Percentiles rank a stretch among this genome's conserved stretches.
Evolutionary conservation across 139 green algal species (phyloP).

Genomic region (Chlamydomonas asymmetrica): DNA sequence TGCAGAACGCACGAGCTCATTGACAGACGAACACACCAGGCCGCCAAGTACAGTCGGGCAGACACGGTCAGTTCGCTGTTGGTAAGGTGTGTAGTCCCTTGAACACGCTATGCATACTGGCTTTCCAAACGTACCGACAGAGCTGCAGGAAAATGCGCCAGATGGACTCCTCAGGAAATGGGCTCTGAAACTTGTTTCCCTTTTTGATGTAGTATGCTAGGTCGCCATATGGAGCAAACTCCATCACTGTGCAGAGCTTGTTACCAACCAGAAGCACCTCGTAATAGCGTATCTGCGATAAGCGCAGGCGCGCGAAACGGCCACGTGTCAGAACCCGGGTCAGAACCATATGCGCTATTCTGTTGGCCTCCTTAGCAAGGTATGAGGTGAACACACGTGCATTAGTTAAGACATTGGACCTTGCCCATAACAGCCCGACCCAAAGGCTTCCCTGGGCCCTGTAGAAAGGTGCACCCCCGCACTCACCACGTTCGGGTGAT

Average conservation of each 20-base stretch:
- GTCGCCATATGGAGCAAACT: conserved; percentile 75
- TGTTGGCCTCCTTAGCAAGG: too few species aligned
- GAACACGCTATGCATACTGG: too few species aligned
- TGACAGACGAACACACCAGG: too few species aligned
- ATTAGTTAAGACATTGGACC: neutral
- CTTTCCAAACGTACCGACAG: conserved; percentile 16
- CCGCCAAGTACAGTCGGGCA: too few species aligned
- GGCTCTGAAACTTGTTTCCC: conserved; percentile 49
- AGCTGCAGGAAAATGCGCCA: conserved; percentile 85
- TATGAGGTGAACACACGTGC: neutral
- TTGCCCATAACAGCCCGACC: neutral
- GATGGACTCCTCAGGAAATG: conserved; percentile 76
- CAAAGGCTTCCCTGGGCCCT: neutral
- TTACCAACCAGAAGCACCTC: conserved; percentile 78
- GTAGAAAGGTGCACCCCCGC: neutral
- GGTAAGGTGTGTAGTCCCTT: too few species aligned
- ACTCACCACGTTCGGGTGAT: conserved; percentile 59
- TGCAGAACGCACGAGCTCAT: too few species aligned
- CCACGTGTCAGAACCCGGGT: too few species aligned
- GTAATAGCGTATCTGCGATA: conserved; percentile 61
- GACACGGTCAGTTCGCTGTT: too few species aligned
- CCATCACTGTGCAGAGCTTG: conserved; percentile 82
- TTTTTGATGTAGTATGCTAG: conserved; percentile 67
- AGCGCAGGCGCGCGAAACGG: too few species aligned
- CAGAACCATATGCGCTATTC: too few species aligned